Evolutionary conservation across 495 filamentous ascomycete species (phyloP).

Genomic region (Amphirosellinia nigrospora): DNA sequence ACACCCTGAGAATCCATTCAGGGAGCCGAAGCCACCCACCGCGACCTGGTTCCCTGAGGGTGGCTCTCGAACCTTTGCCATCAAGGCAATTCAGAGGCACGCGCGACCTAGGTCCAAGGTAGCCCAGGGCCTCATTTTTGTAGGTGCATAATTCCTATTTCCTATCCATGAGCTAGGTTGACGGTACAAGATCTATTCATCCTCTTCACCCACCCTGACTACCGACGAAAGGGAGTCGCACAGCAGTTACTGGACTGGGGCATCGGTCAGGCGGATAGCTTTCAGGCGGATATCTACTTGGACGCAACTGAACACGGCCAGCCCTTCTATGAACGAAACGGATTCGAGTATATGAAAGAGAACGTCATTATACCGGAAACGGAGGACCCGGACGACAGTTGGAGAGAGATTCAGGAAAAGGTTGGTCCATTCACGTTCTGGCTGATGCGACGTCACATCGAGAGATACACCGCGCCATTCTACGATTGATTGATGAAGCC

Average conservation of each 20-base stretch:
- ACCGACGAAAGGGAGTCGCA: constrained; percentile 40
- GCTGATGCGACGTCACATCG: background rate
- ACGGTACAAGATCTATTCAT: constrained; percentile 33
- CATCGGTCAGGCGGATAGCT: no score
- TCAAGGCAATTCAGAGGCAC: constrained; percentile 36
- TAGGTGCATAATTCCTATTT: background rate
- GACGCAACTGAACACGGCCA: constrained; percentile 36
- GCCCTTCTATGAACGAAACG: constrained; percentile 41
- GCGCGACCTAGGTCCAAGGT: constrained; percentile 30
- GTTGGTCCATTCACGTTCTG: constrained; percentile 6
- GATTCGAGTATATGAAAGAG: background rate
- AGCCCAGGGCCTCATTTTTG: constrained; percentile 38
- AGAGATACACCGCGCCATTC: background rate
- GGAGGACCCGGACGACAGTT: constrained; percentile 5
- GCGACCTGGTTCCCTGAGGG: constrained; percentile 46
- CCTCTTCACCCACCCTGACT: constrained; percentile 40
- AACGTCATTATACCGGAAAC: background rate
- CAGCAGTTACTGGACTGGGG: constrained; percentile 47
- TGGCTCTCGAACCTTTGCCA: constrained; percentile 32
- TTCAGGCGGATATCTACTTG: constrained; percentile 46
- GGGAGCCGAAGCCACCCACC: constrained; percentile 6
- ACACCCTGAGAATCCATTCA: constrained; percentile 41
- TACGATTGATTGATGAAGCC: background rate
- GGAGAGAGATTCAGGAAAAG: constrained; percentile 4
- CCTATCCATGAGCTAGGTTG: background rate